Evolutionary conservation across 2,329 filamentous ascomycete species (phyloP).

Genomic region (Ophiostoma ulmi): DNA sequence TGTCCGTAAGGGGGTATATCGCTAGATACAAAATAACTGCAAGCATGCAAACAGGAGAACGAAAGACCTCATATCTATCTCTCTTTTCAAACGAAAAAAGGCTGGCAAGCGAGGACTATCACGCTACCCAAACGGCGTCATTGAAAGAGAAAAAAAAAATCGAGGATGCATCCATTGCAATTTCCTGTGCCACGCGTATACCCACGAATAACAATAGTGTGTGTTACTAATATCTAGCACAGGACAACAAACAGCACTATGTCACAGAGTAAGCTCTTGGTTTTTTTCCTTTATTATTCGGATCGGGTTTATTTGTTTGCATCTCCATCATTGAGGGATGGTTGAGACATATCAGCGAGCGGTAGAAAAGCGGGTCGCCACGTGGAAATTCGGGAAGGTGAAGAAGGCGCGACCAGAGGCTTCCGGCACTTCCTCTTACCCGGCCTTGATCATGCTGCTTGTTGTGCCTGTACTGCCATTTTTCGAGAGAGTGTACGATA

Average conservation of each 20-base stretch:
- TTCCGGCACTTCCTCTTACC: background rate
- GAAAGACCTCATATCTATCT: no score
- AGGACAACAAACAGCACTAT: background rate
- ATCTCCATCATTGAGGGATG: no score
- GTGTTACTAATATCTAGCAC: background rate
- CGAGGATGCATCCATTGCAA: background rate
- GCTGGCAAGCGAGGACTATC: background rate
- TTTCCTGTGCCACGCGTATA: background rate
- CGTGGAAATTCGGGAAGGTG: conserved; percentile 13
- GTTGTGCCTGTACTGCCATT: background rate
- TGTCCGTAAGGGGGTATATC: background rate
- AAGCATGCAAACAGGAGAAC: no score
- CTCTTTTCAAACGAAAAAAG: background rate
- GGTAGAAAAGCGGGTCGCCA: conserved; percentile 15
- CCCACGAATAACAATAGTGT: background rate
- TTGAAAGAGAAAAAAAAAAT: no score
- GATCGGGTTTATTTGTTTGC: background rate
- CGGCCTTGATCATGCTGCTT: background rate
- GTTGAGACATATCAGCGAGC: no score
- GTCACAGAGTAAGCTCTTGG: no score
- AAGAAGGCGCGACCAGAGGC: background rate
- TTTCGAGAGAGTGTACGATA: background rate
- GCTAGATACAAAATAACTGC: no score
- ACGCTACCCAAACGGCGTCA: background rate
- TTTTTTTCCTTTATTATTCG: background rate